Evolutionary conservation across 2,329 filamentous ascomycete genomes (phyloP).

Genomic region (Botrytis deweyae): DNA sequence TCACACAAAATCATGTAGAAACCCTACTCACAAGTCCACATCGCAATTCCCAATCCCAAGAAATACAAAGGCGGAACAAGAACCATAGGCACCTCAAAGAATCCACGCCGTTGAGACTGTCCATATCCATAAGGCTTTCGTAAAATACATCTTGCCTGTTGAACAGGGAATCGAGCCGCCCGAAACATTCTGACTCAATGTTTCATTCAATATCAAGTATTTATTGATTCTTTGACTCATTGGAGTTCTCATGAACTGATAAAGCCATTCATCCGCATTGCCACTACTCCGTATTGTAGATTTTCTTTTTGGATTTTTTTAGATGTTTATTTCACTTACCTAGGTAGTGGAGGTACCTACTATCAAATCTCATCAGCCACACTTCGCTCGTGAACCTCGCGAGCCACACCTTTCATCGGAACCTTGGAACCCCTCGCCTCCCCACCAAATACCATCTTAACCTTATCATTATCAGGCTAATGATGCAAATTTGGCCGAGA

Average conservation of each 20-base stretch:
- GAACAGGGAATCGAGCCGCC: neutral
- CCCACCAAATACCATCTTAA: neutral
- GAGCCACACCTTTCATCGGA: neutral
- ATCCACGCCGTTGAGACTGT: conserved; percentile 24
- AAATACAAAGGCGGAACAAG: conserved; percentile 60
- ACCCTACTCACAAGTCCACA: conserved; percentile 51
- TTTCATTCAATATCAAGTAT: neutral
- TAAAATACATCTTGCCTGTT: neutral
- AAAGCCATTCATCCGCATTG: neutral
- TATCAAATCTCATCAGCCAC: neutral
- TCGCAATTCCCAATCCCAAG: conserved; percentile 58
- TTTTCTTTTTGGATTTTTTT: neutral
- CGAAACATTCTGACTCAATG: conserved; percentile 10
- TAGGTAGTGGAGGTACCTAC: no score
- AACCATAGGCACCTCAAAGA: conserved; percentile 28
- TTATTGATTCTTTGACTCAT: neutral
- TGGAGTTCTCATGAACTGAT: neutral
- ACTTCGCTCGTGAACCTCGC: neutral
- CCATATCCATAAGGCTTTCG: conserved; percentile 11
- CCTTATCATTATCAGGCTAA: neutral
- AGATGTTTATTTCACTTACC: neutral
- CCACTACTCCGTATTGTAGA: neutral
- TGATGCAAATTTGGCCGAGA: neutral
- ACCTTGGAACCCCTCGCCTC: neutral
- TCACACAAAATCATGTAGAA: neutral